Base-by-base conservation (phyloP, 2,329 filamentous ascomycete genomes). In the Aspergillus quadrilineatus region DNA sequence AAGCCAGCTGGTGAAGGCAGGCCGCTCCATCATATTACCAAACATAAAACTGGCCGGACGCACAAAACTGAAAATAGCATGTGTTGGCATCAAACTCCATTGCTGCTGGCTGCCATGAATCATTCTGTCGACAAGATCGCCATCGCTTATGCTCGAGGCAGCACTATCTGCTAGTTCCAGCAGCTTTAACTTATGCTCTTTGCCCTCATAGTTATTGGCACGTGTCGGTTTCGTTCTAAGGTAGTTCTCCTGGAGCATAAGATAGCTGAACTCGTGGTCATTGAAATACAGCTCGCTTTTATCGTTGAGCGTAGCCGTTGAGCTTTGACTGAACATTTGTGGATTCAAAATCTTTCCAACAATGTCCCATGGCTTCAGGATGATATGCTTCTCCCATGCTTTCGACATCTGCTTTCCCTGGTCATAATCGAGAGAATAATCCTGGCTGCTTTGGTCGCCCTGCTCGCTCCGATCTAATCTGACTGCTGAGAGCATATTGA, bases 231-330 rank as follows among this genome's bases (percentile, higher is more conserved):
- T 90, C 1, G 91, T 92, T 60, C 86, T 88, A 10, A 99, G 81
- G 66, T 99, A 99, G 70, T 99, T 99, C 73, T 99, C 95, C 72
- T 99, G 94, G 46, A 99, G 86, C 94, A 99, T 97, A 52, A 99
- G 80, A 69, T 88, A 94, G 68, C 92, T 97, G 76, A 97, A 96
- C 67, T 99, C 94, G 69, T 99, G 94, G 67, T 99, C 94, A 73
- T 99, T 97, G 80, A 99, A 99, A 74, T 99, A 99, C 1, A 99
- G 85, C 75, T 99, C 93, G 60, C 95, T 94, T 80, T 99, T 99
- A 73, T 99, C 93, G 70, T 97, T 97, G 36, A 99, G 79, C 0
- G 91, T 96, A 3, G 90, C 80, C 63, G 90, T 95, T 75, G 91
- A 95, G 49, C 87, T 85, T 4, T 87, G 83, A 26, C 89, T 83